Conservation (phyloP, 257 asterid genomes). For the Solanum virginianum region DNA sequence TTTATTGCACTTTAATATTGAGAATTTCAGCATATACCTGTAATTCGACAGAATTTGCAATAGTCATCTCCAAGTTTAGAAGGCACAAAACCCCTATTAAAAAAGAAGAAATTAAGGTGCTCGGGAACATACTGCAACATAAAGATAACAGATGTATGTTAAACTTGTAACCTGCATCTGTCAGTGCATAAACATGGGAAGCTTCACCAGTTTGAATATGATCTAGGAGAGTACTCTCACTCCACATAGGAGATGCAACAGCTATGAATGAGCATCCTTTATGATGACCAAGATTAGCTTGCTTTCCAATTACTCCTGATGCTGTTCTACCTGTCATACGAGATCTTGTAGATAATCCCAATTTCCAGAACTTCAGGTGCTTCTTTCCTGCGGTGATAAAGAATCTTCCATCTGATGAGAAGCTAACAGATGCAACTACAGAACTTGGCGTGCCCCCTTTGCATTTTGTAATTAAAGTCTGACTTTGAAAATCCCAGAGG, state of each 20-base stretch:
- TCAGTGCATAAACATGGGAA: slow-evolving; percentile 45
- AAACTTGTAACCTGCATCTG: slow-evolving; percentile 32
- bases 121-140: background rate
- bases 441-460: slow-evolving; percentile 37
- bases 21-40: slow-evolving; percentile 22
- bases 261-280: slow-evolving; percentile 44
- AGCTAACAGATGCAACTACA: slow-evolving; percentile 33
- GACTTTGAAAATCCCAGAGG: slow-evolving; percentile 53
- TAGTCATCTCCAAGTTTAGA: slow-evolving; percentile 31
- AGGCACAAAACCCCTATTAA: slow-evolving; percentile 48
- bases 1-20: background rate
- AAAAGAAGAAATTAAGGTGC: background rate
- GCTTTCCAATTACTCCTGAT: slow-evolving; percentile 25
- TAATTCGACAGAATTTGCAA: slow-evolving; percentile 38
- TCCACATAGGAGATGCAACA: slow-evolving; percentile 23
- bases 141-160: background rate
- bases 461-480: slow-evolving; percentile 32
- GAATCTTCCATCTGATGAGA: slow-evolving; percentile 39
- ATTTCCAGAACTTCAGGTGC: slow-evolving; percentile 51
- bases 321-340: slow-evolving; percentile 26
- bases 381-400: slow-evolving; percentile 45
- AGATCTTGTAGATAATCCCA: slow-evolving; percentile 33
- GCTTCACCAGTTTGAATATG: slow-evolving; percentile 20
- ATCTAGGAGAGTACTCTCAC: slow-evolving; percentile 3
- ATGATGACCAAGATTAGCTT: slow-evolving; percentile 25